Conservation (phyloP, 2,329 filamentous ascomycete species). For the Colletotrichum liaoningense region DNA sequence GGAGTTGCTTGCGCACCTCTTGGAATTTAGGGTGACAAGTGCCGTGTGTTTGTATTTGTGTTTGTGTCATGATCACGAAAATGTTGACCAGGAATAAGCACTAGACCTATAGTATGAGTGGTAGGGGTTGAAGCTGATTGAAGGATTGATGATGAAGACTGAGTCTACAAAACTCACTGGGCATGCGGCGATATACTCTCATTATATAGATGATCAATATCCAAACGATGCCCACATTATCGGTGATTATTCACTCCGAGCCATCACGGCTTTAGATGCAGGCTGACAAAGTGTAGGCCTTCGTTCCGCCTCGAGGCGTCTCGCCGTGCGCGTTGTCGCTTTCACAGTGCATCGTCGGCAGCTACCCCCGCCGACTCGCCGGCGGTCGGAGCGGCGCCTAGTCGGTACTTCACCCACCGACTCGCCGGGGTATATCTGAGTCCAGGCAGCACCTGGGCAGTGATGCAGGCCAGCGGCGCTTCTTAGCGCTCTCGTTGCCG, state of each 20-base stretch:
- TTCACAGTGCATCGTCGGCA: not conserved
- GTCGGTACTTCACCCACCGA: no score
- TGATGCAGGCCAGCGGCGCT: no score
- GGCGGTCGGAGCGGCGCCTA: no score
- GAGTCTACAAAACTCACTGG: not conserved
- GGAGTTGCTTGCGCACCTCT: slow-evolving; percentile 46
- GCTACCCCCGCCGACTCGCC: not conserved
- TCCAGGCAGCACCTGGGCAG: no score
- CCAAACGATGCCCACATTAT: not conserved
- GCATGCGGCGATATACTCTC: not conserved
- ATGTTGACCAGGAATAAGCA: not conserved
- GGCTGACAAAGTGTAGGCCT: not conserved
- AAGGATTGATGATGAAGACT: not conserved
- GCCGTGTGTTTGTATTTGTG: slow-evolving; percentile 50
- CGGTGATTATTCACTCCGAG: not conserved
- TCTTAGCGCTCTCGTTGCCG: no score
- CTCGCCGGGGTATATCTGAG: no score
- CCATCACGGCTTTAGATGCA: not conserved
- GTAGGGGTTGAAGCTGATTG: not conserved
- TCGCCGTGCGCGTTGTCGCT: not conserved
- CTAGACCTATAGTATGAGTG: no score
- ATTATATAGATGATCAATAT: not conserved
- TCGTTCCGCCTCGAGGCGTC: not conserved
- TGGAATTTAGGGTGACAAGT: slow-evolving; percentile 48
- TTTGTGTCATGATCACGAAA: slow-evolving; percentile 34